Evolutionary conservation across 75 land plant genomes (phyloP).

Genomic region (Cupressus sempervirens): DNA sequence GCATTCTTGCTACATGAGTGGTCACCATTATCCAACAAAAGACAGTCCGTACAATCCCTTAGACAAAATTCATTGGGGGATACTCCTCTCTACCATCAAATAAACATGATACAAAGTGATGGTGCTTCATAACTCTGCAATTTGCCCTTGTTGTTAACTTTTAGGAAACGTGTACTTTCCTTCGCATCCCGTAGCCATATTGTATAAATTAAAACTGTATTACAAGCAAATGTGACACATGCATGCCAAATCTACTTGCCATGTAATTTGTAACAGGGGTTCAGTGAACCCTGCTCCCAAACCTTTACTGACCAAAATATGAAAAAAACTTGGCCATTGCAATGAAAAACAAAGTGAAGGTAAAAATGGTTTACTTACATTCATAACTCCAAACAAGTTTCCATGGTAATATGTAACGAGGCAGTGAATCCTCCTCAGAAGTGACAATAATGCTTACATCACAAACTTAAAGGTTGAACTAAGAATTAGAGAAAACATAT

Average conservation of each 20-base stretch:
- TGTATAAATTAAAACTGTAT: not conserved
- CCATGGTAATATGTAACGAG: too few relatives aligned
- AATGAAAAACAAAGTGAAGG: too few relatives aligned
- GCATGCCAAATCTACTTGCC: not conserved
- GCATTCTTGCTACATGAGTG: not conserved
- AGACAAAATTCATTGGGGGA: not conserved
- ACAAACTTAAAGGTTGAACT: not conserved
- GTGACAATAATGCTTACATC: not conserved
- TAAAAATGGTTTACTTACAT: not conserved
- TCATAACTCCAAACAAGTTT: not conserved
- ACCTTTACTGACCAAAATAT: too few relatives aligned
- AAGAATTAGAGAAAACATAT: not conserved
- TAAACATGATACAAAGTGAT: not conserved
- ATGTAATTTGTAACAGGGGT: not conserved
- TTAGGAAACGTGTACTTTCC: not conserved
- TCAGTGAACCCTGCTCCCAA: not conserved
- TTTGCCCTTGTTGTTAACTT: not conserved
- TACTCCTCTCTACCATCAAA: not conserved
- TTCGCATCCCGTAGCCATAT: not conserved
- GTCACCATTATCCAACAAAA: not conserved
- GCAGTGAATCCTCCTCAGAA: not conserved
- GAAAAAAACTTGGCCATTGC: not conserved
- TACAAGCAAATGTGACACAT: not conserved
- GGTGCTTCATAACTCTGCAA: not conserved
- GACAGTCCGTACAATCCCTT: too few relatives aligned